These are phyloP conservation scores for Diatrype stigma DNA, from an alignment of 2,329 filamentous ascomycete species.

Conservation along the genomic window DNA sequence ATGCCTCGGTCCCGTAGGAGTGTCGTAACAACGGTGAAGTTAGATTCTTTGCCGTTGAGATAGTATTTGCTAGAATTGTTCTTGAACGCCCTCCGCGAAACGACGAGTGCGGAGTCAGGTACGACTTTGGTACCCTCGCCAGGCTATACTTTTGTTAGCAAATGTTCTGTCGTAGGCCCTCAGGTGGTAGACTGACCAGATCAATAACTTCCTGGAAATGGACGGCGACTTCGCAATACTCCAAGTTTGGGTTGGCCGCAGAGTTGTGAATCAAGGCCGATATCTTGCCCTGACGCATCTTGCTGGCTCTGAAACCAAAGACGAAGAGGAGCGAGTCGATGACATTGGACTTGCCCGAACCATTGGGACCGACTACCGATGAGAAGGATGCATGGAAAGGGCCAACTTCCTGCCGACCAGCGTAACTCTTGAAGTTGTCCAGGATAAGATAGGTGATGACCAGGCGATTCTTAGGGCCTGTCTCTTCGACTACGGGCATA, in stretches of 20 bases:
- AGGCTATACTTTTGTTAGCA: slow-evolving; percentile 44
- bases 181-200: slow-evolving; percentile 42
- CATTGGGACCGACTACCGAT: slow-evolving; percentile 95
- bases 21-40: slow-evolving; percentile 86
- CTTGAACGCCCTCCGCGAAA: slow-evolving; percentile 91
- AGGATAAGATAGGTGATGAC: slow-evolving; percentile 90
- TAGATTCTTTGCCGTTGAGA: slow-evolving; percentile 85
- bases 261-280: slow-evolving; percentile 98
- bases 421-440: slow-evolving; percentile 99
- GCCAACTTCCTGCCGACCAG: slow-evolving; percentile 88
- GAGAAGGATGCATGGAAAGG: slow-evolving; percentile 97
- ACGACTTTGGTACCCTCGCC: slow-evolving; percentile 72
- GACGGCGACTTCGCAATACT: slow-evolving; percentile 92
- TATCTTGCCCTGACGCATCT: slow-evolving; percentile 98
- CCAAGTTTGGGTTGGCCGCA: slow-evolving; percentile 76
- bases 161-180: not conserved
- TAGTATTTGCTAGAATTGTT: slow-evolving; percentile 99
- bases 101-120: slow-evolving; percentile 77
- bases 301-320: slow-evolving; percentile 98
- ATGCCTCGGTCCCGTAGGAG: slow-evolving; percentile 84
- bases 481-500: slow-evolving; percentile 66
- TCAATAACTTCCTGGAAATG: slow-evolving; percentile 96
- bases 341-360: slow-evolving; percentile 97
- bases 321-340: slow-evolving; percentile 97
- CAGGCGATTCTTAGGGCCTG: slow-evolving; percentile 75